Base-by-base conservation (phyloP, 73 alveolate genomes). In the Symbiodinium natans region DNA sequence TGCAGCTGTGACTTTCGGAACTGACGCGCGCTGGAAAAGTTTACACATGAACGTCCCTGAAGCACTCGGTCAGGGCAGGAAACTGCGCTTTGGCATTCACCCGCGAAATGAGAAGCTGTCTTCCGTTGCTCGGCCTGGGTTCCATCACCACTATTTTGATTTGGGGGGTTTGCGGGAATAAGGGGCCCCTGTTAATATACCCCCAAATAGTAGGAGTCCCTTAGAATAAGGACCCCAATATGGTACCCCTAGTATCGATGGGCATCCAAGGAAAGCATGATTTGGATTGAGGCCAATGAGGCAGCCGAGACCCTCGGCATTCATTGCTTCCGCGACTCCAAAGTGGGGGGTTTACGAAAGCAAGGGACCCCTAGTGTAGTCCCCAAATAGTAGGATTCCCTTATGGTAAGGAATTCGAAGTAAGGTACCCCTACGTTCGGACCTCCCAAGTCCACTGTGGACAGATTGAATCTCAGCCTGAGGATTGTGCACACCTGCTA, bases 401-500 rank as follows among this genome's bases (percentile, higher is more conserved):
- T 56, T 56, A 29, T 33, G 42, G 25, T 31, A 31, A 33, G 54
- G 4, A 21, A 75, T 17, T 6, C 31, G 11, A 21, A 7, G 25
- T 9, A 75, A 21, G 8, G 23, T 3, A 43, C 43, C 11, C 43
- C 36, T 25, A 43, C 43, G 36, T 11, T 31, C 86, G 48, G n/a
- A n/a, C 59, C 59, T 46, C 13, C 59, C 59, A 46, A 59, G 17
- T 48, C 17, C 29, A 59, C 36, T 13, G 77, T 59, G 77, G 77
- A 13, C 29, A 25, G 15, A 8, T 48, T 13, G 33, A 4, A 25
- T 59, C 8, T 59, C 15, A 4, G 77, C 56, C 92, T 34, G 19
- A 86, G 95, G 97, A 90, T 90, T n/a, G 97, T 90, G 38, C 97
- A 90, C 52, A 90, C 97, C 41, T 90, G 97, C 97, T 90, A 90